Evolutionary conservation across 2,329 filamentous ascomycete genomes (phyloP).

Genomic region (Sordariomycetes sp.): DNA sequence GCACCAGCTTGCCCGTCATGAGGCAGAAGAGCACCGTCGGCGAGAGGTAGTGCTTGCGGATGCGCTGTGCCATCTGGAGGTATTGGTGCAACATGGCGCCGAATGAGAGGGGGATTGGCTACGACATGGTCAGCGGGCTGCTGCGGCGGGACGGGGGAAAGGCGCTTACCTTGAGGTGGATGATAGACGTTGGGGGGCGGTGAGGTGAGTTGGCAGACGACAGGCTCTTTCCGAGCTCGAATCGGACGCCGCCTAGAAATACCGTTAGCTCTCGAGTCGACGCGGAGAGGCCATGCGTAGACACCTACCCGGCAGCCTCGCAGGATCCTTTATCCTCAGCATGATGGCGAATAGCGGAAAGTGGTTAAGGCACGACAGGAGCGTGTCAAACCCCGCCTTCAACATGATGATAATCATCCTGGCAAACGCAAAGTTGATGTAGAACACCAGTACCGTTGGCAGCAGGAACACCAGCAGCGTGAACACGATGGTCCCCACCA

Average conservation of each 20-base stretch:
- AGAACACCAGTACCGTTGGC: slow-evolving; percentile 92
- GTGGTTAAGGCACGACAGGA: slow-evolving; percentile 89
- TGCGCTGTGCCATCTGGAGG: slow-evolving; percentile 83
- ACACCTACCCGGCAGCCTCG: slow-evolving; percentile 66
- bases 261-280: background rate
- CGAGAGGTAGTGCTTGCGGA: slow-evolving; percentile 90
- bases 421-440: slow-evolving; percentile 88
- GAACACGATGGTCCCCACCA: slow-evolving; percentile 93
- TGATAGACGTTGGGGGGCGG: slow-evolving; percentile 61
- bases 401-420: slow-evolving; percentile 91
- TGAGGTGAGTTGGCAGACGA: background rate
- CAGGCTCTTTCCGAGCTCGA: slow-evolving; percentile 71
- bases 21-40: slow-evolving; percentile 81
- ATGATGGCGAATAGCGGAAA: slow-evolving; percentile 96
- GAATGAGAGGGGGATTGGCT: slow-evolving; percentile 84
- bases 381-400: slow-evolving; percentile 84
- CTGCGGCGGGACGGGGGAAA: background rate
- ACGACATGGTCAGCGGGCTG: background rate
- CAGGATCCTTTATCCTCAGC: slow-evolving; percentile 87
- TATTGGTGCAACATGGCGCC: slow-evolving; percentile 97
- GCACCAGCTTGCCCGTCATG: slow-evolving; percentile 82
- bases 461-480: slow-evolving; percentile 90
- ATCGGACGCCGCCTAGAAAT: slow-evolving; percentile 64
- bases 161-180: slow-evolving; percentile 64
- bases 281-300: no score